Evolutionary conservation across 2,329 filamentous ascomycete species (phyloP), one percentile per base, ranked within the genome.

Genomic region (Salinomyces thailandicus): DNA sequence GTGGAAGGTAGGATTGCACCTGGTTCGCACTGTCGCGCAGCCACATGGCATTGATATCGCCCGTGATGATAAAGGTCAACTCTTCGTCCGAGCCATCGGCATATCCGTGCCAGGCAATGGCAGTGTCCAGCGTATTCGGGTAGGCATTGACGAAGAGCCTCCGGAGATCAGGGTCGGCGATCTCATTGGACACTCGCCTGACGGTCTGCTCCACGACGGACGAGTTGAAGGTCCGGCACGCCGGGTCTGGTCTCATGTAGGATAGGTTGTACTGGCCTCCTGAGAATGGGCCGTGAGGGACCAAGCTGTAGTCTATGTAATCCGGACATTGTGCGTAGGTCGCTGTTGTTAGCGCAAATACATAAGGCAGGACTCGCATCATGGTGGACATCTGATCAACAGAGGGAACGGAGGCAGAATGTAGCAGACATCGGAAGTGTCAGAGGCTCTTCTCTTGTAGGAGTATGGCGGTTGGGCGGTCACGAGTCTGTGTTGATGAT

Each of bases 61-160:
- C 71, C 12, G 71, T 75, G 39, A 75, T 75, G 44, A 75, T 50
- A 45, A 73, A 75, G 4, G 72, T 71, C 41, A 80, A 61, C 57
- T 84, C 79, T 55, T 84, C 77, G 2, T 70, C 68, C 0, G 67
- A 57, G 46, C 73, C 68, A 40, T 74, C 67, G 20, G 66, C 67
- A 35, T 65, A 62, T 2, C 81, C 81, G 14, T 33, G 19, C 33
- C 37, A 39, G 35, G 20, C 22, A 24, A 39, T 29, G 0, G 80
- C 79, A 0, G 81, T 85, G 51, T 85, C 81, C 8, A 86, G 65
- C 0, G 80, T 84, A 56, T 84, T 86, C 0, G 81, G 81, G 53
- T 76, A 85, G 1, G 76, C 67, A 54, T 86, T 86, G 47, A 76
- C 62, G 52, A 86, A 86, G 8, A 86, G 64, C 3, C 78, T 69